Evolutionary conservation across 1,284 basidiomycete species (phyloP), one percentile per base, ranked within the genome.

Genomic region (Moesziomyces parantarcticus): DNA sequence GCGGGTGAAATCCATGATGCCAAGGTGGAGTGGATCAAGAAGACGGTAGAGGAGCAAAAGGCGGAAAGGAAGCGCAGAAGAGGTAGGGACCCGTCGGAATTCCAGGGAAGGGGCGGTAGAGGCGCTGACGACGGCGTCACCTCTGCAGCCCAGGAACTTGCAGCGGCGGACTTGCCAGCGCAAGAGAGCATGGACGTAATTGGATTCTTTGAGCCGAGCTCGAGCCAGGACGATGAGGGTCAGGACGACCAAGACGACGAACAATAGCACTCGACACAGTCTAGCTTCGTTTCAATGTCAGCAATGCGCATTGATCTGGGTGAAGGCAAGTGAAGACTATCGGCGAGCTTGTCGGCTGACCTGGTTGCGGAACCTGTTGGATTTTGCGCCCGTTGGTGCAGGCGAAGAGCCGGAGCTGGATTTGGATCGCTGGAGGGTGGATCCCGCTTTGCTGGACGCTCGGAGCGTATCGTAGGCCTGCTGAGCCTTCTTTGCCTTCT

Each of bases 41-140:
- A 23, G 91, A 92, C 79, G 83, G 86, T 40, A 87, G 89, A 36
- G 88, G 89, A 3, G 65, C 75, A 8, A 83, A 87, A 61, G 91
- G 89, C 1, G 89, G 93, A 81, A 78, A 78, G 13, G 14, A 52
- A 50, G 34, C 65, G 68, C 14, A 40, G 52, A 22, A 60, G 42
- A 18, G 39, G 53, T 10, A 62, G 75, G 21, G 70, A 76, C 36
- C 63, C 58, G 18, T 57, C 77, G 16, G 77, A 77, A 45, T 79
- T 74, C 45, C 67, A 74, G 26, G 77, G 75, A 8, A 50, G 77
- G 32, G 77, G 73, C 5, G 77, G 77, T 11, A 50, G 70, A 43
- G 70, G 64, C 20, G 57, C 18, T 18, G 64, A 73, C 20, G 70
- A 73, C 21, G 70, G 70, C 3, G 50, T 73, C 14, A 60, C 70